Evolutionary conservation across 371 early-diverging fungal genomes (phyloP).

Genomic region (Rhizopus stolonifer): DNA sequence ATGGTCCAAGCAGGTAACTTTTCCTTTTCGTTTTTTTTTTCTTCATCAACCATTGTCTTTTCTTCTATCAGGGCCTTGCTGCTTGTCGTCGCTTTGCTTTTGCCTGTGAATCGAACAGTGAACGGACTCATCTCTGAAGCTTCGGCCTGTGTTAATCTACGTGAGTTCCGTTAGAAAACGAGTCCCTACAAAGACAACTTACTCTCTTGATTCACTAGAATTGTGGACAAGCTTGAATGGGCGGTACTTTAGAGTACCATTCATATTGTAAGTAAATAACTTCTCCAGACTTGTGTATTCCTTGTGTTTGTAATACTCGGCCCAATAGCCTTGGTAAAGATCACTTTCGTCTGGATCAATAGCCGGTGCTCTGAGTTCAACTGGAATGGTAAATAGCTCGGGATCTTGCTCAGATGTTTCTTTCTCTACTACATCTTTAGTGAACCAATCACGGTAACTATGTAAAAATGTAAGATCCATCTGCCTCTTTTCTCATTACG

Average conservation of each 20-base stretch:
- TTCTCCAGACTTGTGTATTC: slow-evolving; percentile 71
- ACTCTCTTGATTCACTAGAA: slow-evolving; percentile 27
- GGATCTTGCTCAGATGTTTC: slow-evolving; percentile 28
- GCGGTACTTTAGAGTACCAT: slow-evolving; percentile 70
- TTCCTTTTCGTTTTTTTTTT: slow-evolving; percentile 18
- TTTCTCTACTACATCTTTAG: slow-evolving; percentile 41
- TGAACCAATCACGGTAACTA: slow-evolving; percentile 69
- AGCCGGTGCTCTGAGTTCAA: slow-evolving; percentile 27
- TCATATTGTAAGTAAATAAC: slow-evolving; percentile 84
- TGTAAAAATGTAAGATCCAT: background rate
- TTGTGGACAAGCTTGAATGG: slow-evolving; percentile 31
- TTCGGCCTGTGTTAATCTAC: slow-evolving; percentile 33
- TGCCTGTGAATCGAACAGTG: slow-evolving; percentile 34
- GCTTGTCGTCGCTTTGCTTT: slow-evolving; percentile 4
- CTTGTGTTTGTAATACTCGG: slow-evolving; percentile 76
- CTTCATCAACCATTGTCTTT: slow-evolving; percentile 22
- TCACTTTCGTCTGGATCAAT: slow-evolving; percentile 37
- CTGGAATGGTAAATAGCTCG: slow-evolving; percentile 25
- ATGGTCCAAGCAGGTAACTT: slow-evolving; percentile 41
- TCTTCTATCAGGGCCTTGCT: slow-evolving; percentile 6
- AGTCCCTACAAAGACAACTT: background rate
- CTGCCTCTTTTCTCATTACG: background rate
- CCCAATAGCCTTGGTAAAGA: slow-evolving; percentile 65
- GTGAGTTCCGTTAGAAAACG: background rate
- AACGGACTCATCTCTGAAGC: slow-evolving; percentile 53